A percentile compares a stretch with the other conserved stretches of the same genome.
Conservation (phyloP, 371 early-diverging fungal genomes). For the Mucor ambiguus region DNA sequence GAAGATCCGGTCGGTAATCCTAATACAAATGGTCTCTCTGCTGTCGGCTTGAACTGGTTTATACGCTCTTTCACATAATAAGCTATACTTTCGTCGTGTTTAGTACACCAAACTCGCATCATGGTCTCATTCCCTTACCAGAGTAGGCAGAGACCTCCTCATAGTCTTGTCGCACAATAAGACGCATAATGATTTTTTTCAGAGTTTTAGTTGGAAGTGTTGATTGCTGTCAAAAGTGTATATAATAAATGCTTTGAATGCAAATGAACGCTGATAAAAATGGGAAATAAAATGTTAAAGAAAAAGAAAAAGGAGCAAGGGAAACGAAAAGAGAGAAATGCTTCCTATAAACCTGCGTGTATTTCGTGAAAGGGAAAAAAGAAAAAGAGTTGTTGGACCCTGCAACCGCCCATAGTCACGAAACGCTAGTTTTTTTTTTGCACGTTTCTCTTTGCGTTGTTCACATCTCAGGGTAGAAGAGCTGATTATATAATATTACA, state of each 20-base stretch:
- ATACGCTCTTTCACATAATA: constrained; percentile 65
- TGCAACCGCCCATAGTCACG: constrained; percentile 3
- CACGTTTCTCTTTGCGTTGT: not conserved
- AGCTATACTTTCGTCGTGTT: constrained; percentile 26
- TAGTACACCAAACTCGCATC: not conserved
- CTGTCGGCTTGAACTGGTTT: constrained; percentile 61
- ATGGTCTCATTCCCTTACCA: constrained; percentile 26
- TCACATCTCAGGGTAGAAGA: constrained; percentile 1
- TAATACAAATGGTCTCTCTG: constrained; percentile 62
- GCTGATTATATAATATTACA: not conserved
- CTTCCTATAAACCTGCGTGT: not conserved
- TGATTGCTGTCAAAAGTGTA: not conserved
- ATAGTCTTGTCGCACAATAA: constrained; percentile 67
- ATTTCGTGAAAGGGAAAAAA: constrained; percentile 2
- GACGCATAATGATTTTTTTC: constrained; percentile 48
- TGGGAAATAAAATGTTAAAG: not conserved
- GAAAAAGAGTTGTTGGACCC: constrained; percentile 10
- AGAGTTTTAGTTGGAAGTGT: not conserved
- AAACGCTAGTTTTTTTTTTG: not conserved
- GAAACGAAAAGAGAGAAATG: not conserved
- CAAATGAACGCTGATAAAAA: not conserved
- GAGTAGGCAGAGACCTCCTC: constrained; percentile 62
- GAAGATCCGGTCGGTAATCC: constrained; percentile 70
- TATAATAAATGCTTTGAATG: not conserved
- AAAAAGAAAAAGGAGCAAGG: not conserved